Conservation (phyloP, 139 green algal genomes). For the Coccomyxa sp. region DNA sequence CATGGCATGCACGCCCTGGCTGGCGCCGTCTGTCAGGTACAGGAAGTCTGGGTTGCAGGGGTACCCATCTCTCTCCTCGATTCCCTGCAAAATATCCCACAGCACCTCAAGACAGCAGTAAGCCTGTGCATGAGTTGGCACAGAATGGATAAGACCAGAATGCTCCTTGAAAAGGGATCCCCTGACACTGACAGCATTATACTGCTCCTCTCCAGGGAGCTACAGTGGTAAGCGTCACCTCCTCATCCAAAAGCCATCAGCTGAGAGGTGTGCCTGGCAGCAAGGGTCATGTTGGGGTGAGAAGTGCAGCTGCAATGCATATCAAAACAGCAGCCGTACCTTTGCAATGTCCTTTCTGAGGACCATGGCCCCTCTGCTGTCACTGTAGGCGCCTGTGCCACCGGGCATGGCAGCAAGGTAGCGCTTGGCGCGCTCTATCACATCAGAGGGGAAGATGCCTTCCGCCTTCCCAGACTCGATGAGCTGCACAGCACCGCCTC, state of each 20-base stretch:
- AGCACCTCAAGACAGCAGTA: no score
- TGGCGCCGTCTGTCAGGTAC: constrained; percentile 82
- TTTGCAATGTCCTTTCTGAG: constrained; percentile 66
- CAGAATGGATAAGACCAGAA: no score
- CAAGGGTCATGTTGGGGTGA: no score
- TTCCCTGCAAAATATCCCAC: constrained; percentile 38
- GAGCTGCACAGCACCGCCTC: constrained; percentile 40
- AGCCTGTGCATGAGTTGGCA: no score
- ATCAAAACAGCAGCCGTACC: no score
- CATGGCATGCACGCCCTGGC: constrained; percentile 63
- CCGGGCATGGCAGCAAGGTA: constrained; percentile 68
- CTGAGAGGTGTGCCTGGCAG: no score
- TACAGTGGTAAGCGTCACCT: no score
- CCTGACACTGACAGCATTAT: no score
- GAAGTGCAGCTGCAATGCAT: no score
- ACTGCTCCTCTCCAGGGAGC: no score
- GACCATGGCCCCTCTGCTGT: constrained; percentile 61
- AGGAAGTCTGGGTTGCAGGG: constrained; percentile 68
- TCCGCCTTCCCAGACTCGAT: constrained; percentile 57
- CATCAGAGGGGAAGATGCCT: constrained; percentile 80
- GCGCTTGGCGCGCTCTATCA: constrained; percentile 64
- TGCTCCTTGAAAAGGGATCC: no score
- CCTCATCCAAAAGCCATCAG: no score
- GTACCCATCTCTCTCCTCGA: constrained; percentile 68
- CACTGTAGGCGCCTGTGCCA: constrained; percentile 84